Evolutionary conservation across 2,329 filamentous ascomycete species (phyloP).

Genomic region (Stagonosporopsis chrysanthemi): DNA sequence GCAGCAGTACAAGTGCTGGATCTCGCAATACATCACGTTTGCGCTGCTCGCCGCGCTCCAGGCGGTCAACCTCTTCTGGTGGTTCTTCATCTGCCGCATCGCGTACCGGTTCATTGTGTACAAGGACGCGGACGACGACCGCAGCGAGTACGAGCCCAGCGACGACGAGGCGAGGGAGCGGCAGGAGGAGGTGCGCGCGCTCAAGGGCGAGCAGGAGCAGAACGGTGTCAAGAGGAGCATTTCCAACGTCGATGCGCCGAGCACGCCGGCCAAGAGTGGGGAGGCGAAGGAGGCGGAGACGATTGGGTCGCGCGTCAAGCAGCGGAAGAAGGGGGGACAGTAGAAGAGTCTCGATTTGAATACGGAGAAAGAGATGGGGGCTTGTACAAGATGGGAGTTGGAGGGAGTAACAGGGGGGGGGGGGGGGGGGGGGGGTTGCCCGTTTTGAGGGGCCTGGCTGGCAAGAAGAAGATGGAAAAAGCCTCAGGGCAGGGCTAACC

Average conservation of each 20-base stretch:
- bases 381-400: too few relatives aligned
- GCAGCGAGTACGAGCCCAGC: conserved; percentile 68
- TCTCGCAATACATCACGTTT: conserved; percentile 73
- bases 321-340: not conserved
- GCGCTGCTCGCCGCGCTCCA: conserved; percentile 71
- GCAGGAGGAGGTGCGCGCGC: conserved; percentile 17
- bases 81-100: conserved; percentile 78
- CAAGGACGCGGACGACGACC: conserved; percentile 71
- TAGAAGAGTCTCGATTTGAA: not conserved
- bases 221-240: not conserved
- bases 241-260: not conserved
- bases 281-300: not conserved
- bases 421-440: too few relatives aligned
- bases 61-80: conserved; percentile 81
- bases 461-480: too few relatives aligned
- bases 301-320: not conserved
- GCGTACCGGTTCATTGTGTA: conserved; percentile 73
- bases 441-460: too few relatives aligned
- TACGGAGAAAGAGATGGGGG: too few relatives aligned
- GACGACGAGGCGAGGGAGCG: conserved; percentile 55
- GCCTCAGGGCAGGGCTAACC: too few relatives aligned
- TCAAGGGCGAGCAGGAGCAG: conserved; percentile 1
- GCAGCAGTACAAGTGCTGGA: conserved; percentile 77
- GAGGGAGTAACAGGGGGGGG: too few relatives aligned
- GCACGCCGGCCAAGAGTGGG: not conserved